These are phyloP conservation scores for Xylaria sp. DNA, from an alignment of 2,329 filamentous ascomycete genomes.

Conservation along the genomic window DNA sequence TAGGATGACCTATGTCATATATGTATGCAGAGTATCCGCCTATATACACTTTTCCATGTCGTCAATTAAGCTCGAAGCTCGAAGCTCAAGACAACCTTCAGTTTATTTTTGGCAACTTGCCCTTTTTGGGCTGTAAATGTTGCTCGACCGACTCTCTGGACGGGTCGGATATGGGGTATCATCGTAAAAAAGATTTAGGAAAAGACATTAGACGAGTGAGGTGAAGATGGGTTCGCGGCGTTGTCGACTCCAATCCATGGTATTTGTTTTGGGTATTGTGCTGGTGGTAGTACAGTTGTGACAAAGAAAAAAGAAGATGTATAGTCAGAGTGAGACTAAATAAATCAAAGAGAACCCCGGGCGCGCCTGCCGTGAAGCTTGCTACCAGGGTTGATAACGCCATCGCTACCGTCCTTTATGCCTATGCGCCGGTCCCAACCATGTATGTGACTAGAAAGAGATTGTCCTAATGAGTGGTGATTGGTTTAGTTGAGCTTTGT, in stretches of 20 bases:
- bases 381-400: conserved; percentile 37
- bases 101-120: conserved; percentile 15
- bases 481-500: conserved; percentile 17
- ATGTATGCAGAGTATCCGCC: conserved; percentile 26
- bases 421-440: conserved; percentile 31
- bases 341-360: conserved; percentile 17
- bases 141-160: conserved; percentile 21
- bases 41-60: conserved; percentile 32
- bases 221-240: conserved; percentile 20
- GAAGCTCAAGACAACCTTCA: conserved; percentile 1
- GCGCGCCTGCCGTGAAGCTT: conserved; percentile 17
- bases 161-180: conserved; percentile 34
- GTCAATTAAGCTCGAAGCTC: background rate
- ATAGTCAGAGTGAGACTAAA: conserved; percentile 22
- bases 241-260: conserved; percentile 29
- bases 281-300: conserved; percentile 33
- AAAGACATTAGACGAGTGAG: conserved; percentile 26
- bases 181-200: conserved; percentile 20
- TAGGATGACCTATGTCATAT: conserved; percentile 10
- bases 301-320: conserved; percentile 25
- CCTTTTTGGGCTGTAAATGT: conserved; percentile 16
- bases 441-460: conserved; percentile 23
- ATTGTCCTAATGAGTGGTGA: conserved; percentile 31
- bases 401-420: conserved; percentile 33
- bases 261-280: conserved; percentile 28